Conservation (phyloP, 495 filamentous ascomycete genomes). For the Sabuloglossum arenarium region DNA sequence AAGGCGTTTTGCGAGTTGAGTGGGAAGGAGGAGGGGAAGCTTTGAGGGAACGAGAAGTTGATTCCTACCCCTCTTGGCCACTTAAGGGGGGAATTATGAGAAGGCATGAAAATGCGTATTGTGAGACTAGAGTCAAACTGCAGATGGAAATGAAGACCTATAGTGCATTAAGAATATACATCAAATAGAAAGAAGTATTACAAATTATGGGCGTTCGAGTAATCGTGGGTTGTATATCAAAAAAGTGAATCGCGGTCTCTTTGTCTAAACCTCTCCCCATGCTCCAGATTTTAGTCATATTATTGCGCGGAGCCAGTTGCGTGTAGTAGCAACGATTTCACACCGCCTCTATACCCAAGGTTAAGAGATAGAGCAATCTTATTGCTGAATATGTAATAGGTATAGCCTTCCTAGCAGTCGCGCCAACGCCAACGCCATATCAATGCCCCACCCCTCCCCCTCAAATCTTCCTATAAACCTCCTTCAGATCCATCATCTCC, state of each 20-base stretch:
- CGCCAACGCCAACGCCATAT: neutral
- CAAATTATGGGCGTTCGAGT: neutral
- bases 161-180: neutral
- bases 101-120: no score
- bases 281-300: no score
- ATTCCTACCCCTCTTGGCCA: no score
- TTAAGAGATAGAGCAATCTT: neutral
- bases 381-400: neutral
- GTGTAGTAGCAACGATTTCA: no score
- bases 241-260: no score
- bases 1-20: conserved; percentile 88
- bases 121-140: no score
- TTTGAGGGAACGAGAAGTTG: neutral
- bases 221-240: neutral
- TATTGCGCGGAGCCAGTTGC: no score
- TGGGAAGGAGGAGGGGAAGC: conserved; percentile 21
- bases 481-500: conserved; percentile 5
- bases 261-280: no score
- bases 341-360: no score
- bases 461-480: conserved; percentile 4
- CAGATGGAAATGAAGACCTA: neutral
- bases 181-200: neutral
- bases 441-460: neutral
- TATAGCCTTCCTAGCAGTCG: neutral
- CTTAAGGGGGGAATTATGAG: no score